A percentile compares a stretch with the other conserved stretches of the same genome.
Evolutionary conservation across 2,329 filamentous ascomycete species (phyloP).

Genomic region (Claviceps capensis): DNA sequence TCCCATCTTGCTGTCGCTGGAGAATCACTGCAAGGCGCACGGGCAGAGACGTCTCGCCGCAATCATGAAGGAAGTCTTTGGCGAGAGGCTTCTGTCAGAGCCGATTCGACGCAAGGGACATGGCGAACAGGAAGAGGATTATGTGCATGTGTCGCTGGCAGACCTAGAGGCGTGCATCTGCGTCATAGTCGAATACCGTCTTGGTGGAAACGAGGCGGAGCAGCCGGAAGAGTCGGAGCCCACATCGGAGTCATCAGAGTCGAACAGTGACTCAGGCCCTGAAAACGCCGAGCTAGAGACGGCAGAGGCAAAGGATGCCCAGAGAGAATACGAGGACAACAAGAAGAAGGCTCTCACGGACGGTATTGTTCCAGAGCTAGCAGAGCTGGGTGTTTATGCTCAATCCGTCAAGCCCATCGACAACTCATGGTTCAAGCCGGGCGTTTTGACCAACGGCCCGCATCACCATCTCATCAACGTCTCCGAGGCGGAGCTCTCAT

Average conservation of each 20-base stretch:
- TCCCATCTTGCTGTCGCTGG: slow-evolving; percentile 50
- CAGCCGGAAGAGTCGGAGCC: background rate
- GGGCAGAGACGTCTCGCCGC: slow-evolving; percentile 48
- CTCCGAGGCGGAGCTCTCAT: slow-evolving; percentile 45
- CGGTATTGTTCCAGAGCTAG: slow-evolving; percentile 49
- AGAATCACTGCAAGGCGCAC: slow-evolving; percentile 49
- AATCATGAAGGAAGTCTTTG: slow-evolving; percentile 53
- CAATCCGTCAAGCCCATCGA: slow-evolving; percentile 55
- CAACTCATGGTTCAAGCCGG: slow-evolving; percentile 48
- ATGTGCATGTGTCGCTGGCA: slow-evolving; percentile 40
- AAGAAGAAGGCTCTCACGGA: slow-evolving; percentile 36
- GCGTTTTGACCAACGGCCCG: slow-evolving; percentile 37
- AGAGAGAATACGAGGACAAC: slow-evolving; percentile 38
- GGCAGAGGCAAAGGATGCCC: slow-evolving; percentile 31
- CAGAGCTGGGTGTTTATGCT: slow-evolving; percentile 52
- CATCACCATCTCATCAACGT: slow-evolving; percentile 57
- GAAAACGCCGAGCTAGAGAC: slow-evolving; percentile 24
- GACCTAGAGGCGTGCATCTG: slow-evolving; percentile 50
- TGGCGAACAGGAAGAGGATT: slow-evolving; percentile 35
- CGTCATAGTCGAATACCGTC: slow-evolving; percentile 54
- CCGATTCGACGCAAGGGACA: slow-evolving; percentile 42
- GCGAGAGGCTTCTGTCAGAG: slow-evolving; percentile 43
- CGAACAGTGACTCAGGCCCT: slow-evolving; percentile 21
- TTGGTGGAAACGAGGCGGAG: slow-evolving; percentile 23
- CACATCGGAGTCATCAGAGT: background rate